Base-by-base conservation (phyloP, 1,284 basidiomycete genomes). In the Ustilago nuda region DNA sequence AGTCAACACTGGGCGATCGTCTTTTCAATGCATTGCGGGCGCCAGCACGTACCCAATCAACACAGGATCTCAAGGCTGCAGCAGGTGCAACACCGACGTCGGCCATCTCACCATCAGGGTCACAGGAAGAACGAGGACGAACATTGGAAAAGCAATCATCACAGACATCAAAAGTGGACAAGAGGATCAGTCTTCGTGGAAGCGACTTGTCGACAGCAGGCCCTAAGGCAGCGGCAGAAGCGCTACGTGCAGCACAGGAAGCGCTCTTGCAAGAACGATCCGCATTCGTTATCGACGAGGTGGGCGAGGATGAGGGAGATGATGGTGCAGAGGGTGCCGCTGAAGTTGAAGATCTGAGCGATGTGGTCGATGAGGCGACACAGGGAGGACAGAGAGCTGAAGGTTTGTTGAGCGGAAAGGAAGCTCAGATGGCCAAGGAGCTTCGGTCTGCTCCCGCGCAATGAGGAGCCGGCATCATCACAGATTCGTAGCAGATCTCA, bases 241-340 rank as follows among this genome's bases (percentile, higher is more conserved):
- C 71, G 17, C 53, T 82, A 35, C 68, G 78, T 11, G 79, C 75
- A 2, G 81, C 81, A 7, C 77, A 81, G 51, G 79, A 78, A 43
- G 73, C 81, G 8, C 59, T 82, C 11, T 52, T 74, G 41, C 78
- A 81, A 41, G 79, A 82, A 35, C 71, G 81, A 19, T 66, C 68
- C 15, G 76, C 78, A 3, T 82, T 82, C 68, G 70, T 82, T 9
- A 82, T 82, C n/a, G 81, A 82, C 39, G 81, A 81, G 48, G 78
- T 80, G 2, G 72, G 69, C 23, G 76, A 71, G 15, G 72, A 74
- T 4, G 75, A 81, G 27, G 67, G 66, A 1, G 79, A 78, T 12
- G 76, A 79, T 13, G 74, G 71, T 0, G 71, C 19, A 1, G 71
- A 71, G 17, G 62, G 43, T 37, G 71, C 58, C 11, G 76, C 53